Percentiles rank a stretch among this genome's conserved stretches.
Evolutionary conservation across 352 stramenopile genomes (phyloP).

Genomic region (Globisporangium cylindrosporum): DNA sequence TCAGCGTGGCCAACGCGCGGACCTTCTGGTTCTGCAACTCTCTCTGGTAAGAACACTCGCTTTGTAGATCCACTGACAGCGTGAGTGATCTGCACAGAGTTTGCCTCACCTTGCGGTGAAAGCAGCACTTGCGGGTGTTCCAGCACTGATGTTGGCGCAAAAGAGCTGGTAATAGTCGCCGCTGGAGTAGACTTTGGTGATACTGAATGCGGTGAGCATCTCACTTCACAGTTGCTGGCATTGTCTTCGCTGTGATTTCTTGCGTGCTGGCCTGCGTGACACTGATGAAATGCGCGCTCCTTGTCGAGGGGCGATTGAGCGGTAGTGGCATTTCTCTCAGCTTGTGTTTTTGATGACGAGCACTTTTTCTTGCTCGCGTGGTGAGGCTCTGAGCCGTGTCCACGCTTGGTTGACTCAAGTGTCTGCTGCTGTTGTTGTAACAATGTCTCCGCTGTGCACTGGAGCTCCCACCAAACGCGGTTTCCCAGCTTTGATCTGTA

Average conservation of each 20-base stretch:
- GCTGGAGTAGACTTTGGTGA: neutral
- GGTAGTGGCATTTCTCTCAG: neutral
- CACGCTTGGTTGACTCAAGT: neutral
- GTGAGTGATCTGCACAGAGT: neutral
- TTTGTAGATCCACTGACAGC: neutral
- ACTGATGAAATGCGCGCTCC: too few relatives aligned
- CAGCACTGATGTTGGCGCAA: neutral
- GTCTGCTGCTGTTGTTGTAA: conserved; percentile 16
- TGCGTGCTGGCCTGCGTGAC: neutral
- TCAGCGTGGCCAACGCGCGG: neutral
- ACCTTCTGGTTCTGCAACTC: neutral
- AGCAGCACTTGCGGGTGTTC: neutral
- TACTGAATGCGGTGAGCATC: neutral
- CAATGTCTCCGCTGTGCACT: conserved; percentile 44
- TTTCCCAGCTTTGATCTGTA: conserved; percentile 52
- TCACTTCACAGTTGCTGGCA: neutral
- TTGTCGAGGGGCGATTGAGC: neutral
- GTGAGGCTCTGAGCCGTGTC: neutral
- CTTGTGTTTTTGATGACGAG: neutral
- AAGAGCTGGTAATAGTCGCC: too few relatives aligned
- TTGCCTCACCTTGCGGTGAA: neutral
- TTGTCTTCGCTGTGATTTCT: neutral
- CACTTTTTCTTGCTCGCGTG: neutral
- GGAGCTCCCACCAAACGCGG: conserved; percentile 65
- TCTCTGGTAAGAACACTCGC: neutral